phyloP scores from a whole-genome alignment of 495 filamentous ascomycete genomes.

The Copromyces sp. region DNA sequence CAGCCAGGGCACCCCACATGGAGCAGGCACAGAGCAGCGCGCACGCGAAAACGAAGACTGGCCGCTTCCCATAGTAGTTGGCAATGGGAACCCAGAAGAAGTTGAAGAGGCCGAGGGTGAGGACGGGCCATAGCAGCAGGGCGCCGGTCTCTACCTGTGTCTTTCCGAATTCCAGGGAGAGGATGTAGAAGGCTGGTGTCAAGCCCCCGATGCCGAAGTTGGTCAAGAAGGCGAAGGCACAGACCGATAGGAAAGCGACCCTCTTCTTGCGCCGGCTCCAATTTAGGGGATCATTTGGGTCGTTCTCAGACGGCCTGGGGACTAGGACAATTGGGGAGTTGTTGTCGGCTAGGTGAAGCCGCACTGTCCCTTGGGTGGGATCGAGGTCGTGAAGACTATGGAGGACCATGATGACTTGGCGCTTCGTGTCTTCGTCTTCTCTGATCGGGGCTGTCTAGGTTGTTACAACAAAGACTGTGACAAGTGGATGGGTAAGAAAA shows the following conservation, averaged over 20 bases:
- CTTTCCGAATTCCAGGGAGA: conserved; percentile 21
- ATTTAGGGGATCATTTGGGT: conserved; percentile 28
- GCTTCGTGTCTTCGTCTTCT: neutral
- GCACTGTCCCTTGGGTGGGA: conserved; percentile 20
- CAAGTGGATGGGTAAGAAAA: neutral
- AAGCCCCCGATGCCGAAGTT: conserved; percentile 27
- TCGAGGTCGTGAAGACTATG: conserved; percentile 24
- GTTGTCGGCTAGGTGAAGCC: conserved; percentile 11
- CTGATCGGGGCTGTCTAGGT: neutral
- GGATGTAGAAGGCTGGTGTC: conserved; percentile 20
- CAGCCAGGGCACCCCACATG: conserved; percentile 22
- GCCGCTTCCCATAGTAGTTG: conserved; percentile 45
- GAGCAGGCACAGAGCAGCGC: conserved; percentile 24
- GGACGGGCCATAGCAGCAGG: conserved; percentile 24
- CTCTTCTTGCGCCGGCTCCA: conserved; percentile 26
- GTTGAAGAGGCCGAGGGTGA: conserved; percentile 31
- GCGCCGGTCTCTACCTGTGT: conserved; percentile 16
- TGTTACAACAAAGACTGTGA: neutral
- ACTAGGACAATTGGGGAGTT: conserved; percentile 21
- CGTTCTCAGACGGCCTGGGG: conserved; percentile 20
- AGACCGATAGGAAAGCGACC: conserved; percentile 22
- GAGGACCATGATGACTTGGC: conserved; percentile 13
- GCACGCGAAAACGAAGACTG: conserved; percentile 37
- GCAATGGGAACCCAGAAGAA: conserved; percentile 48
- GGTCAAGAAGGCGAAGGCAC: conserved; percentile 32